Base-by-base conservation (phyloP, 2,329 filamentous ascomycete genomes). In the Colletotrichum limetticola region DNA sequence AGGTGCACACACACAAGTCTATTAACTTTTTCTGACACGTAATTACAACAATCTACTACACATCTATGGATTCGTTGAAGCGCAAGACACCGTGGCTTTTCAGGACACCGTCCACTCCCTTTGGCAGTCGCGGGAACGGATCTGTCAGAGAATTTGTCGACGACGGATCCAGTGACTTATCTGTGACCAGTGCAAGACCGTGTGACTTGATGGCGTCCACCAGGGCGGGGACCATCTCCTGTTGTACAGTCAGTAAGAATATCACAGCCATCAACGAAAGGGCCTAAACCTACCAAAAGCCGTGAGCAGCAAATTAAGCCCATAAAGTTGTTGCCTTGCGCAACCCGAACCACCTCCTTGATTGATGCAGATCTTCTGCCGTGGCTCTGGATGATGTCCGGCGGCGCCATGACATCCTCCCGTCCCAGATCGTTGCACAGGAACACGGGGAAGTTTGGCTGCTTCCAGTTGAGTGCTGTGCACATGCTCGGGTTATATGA, bases 261-360 rank as follows among this genome's bases (percentile, higher is more conserved):
- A 35, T 53, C 60, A 49, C 64, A 42, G 30, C 2, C 2, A 12
- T 11, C 26, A 59, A 65, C 26, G 4, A 14, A 37, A 35, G 35
- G 12, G 24, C 46, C 56, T 42, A 68, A 37, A 88, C 92, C 79
- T 88, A 97, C 95, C 86, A 99, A 83, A 75, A 99, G 87, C 76
- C 93, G 90, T 37, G 94, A 96, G 77, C 92, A 95, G 84, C 95
- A 98, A 73, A 98, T 94, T 79, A 99, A 82, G 3, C 97, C 97
- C 97, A 99, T 99, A 76, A 99, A 94, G 81, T 99, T 99, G 81
- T 99, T 99, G 80, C 92, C 94, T 82, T 97, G 94, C 26, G 96
- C 95, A 79, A 97, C 95, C 75, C 95, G 90, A 16, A 98, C 97
- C 5, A 94, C 94, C 81, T 99, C 96, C 84, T 98, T 99, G 76